These are phyloP conservation scores for Eustoma russellianum DNA, from an alignment of 257 asterid genomes.

Conservation along the genomic window DNA sequence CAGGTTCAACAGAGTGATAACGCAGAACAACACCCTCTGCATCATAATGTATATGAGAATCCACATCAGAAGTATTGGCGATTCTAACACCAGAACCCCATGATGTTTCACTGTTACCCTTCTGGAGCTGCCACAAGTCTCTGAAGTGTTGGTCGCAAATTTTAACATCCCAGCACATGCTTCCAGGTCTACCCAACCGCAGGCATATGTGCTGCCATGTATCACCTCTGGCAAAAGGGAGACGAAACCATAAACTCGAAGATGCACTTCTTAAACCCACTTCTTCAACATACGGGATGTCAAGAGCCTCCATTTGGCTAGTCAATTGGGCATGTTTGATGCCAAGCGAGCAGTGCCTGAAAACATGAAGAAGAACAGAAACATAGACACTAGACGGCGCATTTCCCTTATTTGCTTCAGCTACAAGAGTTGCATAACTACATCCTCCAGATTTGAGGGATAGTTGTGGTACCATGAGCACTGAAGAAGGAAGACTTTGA, in stretches of 20 bases:
- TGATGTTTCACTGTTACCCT: slow-evolving; percentile 64
- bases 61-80: slow-evolving; percentile 94
- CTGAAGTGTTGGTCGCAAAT: slow-evolving; percentile 74
- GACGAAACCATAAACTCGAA: slow-evolving; percentile 92
- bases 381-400: slow-evolving; percentile 72
- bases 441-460: slow-evolving; percentile 41
- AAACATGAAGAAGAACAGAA: slow-evolving; percentile 77
- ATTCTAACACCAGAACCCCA: slow-evolving; percentile 96
- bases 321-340: slow-evolving; percentile 93
- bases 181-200: slow-evolving; percentile 98
- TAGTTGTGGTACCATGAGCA: slow-evolving; percentile 34
- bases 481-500: slow-evolving; percentile 28
- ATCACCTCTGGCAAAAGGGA: slow-evolving; percentile 79
- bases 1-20: slow-evolving; percentile 85
- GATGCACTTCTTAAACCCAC: slow-evolving; percentile 85
- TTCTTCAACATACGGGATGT: slow-evolving; percentile 91
- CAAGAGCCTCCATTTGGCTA: slow-evolving; percentile 94
- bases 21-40: slow-evolving; percentile 93
- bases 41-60: slow-evolving; percentile 92
- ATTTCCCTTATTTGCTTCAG: slow-evolving; percentile 87
- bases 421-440: slow-evolving; percentile 61
- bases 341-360: slow-evolving; percentile 91
- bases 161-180: slow-evolving; percentile 97
- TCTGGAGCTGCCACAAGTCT: slow-evolving; percentile 96
- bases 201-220: slow-evolving; percentile 82